Base-by-base conservation (phyloP, 2,329 filamentous ascomycete genomes). In the Ophiosphaerella narmari region DNA sequence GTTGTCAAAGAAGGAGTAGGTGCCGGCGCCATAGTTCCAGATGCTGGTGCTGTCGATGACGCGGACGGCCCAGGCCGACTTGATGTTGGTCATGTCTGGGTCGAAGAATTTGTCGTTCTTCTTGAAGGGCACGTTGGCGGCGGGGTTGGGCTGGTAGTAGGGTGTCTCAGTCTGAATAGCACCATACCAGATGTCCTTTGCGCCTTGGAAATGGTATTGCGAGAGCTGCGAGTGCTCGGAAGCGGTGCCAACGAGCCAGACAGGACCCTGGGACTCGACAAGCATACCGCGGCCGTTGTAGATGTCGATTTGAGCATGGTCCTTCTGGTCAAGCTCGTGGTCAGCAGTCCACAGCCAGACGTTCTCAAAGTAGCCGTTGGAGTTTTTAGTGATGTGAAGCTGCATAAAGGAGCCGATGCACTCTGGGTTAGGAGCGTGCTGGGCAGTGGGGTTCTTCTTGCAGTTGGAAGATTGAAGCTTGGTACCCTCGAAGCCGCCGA, bases 271-370 rank as follows among this genome's bases (percentile, higher is more conserved):
- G 41, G 80, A 89, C 76, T 96, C 90, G 62, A 96, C 84, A 32
- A 87, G 81, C 59, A 96, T 83, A 63, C 91, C 92, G 55, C 91
- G 89, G 40, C 91, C 91, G 71, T 90, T 95, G 83, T 88, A 96
- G 66, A 96, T 85, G 69, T 87, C 87, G 72, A 94, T 88, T 73
- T 94, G 89, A 52, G 73, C 82, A 75, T 90, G 83, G 68, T 89
- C 88, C 7, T 75, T 57, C 14, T 84, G 81, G 73, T 96, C 91
- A 31, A 96, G 88, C 73, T 94, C 89, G 78, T 96, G 91, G 71
- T 96, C 91, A 2, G 91, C 86, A 39, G 91, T 88, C 91, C 91
- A 96, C 73, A 90, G 87, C 90, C 90, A 96, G 39, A 81, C 86
- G 77, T 96, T 96, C 78, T 97, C 92, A 38, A 96, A 78, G 76